phyloP scores from a whole-genome alignment of 1,284 basidiomycete genomes.

The Rhodotorula sp. region DNA sequence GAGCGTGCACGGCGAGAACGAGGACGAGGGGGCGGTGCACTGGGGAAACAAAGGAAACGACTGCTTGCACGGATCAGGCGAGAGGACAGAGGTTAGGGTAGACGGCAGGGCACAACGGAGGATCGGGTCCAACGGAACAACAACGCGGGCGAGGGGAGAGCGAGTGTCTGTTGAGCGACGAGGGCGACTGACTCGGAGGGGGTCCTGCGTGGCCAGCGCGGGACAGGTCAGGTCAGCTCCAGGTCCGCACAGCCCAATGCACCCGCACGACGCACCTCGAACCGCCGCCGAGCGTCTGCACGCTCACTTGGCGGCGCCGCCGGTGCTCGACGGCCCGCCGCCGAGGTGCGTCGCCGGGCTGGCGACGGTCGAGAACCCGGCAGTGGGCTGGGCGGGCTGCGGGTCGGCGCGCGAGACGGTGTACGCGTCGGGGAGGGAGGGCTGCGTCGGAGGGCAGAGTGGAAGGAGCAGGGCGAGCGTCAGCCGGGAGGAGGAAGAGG shows the following conservation, averaged over 20 bases:
- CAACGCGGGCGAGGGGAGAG: neutral
- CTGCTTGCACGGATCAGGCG: neutral
- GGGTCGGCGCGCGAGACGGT: neutral
- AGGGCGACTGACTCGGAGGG: too few species aligned
- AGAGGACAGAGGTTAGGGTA: neutral
- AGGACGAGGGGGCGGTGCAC: neutral
- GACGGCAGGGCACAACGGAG: neutral
- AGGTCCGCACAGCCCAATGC: neutral
- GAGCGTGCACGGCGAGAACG: neutral
- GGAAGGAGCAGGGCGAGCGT: neutral
- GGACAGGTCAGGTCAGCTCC: neutral
- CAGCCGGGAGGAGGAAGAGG: neutral
- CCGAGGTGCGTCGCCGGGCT: constrained; percentile 7
- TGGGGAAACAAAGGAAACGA: neutral
- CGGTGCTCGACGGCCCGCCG: constrained; percentile 5
- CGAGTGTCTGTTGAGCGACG: neutral
- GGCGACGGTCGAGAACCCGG: constrained; percentile 10
- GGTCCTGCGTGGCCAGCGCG: neutral
- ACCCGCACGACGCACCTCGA: neutral
- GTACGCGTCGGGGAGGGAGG: constrained; percentile 16
- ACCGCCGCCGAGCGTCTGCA: neutral
- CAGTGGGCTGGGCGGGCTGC: neutral
- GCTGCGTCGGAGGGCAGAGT: constrained; percentile 4
- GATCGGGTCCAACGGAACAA: neutral
- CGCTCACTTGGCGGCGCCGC: neutral